These are phyloP conservation scores for Parascedosporium putredinis DNA, from an alignment of 2,329 filamentous ascomycete genomes.

Conservation along the genomic window DNA sequence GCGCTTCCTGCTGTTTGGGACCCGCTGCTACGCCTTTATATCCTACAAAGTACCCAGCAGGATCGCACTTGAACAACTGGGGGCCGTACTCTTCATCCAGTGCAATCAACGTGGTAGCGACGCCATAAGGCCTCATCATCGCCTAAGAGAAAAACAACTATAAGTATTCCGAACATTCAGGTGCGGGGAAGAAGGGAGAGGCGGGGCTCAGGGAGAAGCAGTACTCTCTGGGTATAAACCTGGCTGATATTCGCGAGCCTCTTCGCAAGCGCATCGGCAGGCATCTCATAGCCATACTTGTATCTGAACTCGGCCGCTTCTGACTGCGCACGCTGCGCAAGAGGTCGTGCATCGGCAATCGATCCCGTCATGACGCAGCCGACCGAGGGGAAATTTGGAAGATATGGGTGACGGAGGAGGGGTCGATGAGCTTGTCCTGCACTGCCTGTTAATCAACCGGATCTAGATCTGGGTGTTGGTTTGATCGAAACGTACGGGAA, in stretches of 20 bases:
- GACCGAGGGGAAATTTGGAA: slow-evolving; percentile 91
- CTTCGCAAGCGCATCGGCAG: slow-evolving; percentile 92
- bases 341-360: slow-evolving; percentile 92
- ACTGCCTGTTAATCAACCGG: slow-evolving; percentile 14
- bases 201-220: no score
- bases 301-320: slow-evolving; percentile 97
- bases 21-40: slow-evolving; percentile 98
- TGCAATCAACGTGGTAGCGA: slow-evolving; percentile 90
- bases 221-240: slow-evolving; percentile 93
- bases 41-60: slow-evolving; percentile 93
- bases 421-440: slow-evolving; percentile 98
- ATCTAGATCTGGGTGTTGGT: not conserved
- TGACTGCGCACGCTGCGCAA: slow-evolving; percentile 82
- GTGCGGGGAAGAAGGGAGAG: no score
- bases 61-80: slow-evolving; percentile 96
- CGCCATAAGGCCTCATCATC: slow-evolving; percentile 95
- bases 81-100: slow-evolving; percentile 87
- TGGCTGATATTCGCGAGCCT: slow-evolving; percentile 97
- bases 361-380: slow-evolving; percentile 98
- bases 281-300: slow-evolving; percentile 99
- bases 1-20: slow-evolving; percentile 95
- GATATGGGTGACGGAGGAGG: slow-evolving; percentile 91
- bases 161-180: not conserved
- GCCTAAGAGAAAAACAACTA: slow-evolving; percentile 37
- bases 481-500: slow-evolving; percentile 60